phyloP scores from a whole-genome alignment of 2,329 filamentous ascomycete genomes.

The Fusarium palustre region DNA sequence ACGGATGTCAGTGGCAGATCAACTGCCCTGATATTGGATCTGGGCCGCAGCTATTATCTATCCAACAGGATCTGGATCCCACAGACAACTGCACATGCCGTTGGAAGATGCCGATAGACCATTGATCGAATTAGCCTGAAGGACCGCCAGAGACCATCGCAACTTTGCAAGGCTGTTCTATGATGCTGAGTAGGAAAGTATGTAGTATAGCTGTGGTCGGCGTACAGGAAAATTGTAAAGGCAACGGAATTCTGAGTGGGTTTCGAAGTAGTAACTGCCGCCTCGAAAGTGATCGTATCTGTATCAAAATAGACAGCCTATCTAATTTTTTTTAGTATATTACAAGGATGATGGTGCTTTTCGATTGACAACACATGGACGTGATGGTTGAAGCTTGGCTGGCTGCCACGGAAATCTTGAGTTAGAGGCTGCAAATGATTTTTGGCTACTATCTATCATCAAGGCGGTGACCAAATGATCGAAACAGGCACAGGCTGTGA shows the following conservation, averaged over 20 bases:
- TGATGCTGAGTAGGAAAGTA: neutral
- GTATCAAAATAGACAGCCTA: neutral
- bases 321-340: neutral
- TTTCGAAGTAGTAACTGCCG: neutral
- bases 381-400: constrained; percentile 2
- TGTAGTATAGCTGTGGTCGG: constrained; percentile 4
- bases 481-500: neutral
- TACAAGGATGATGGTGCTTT: neutral
- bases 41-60: constrained; percentile 3
- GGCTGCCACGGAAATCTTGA: neutral
- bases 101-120: neutral
- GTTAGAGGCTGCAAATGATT: neutral
- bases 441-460: neutral
- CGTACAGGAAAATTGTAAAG: constrained; percentile 11
- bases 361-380: neutral
- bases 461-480: neutral
- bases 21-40: constrained; percentile 6
- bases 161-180: neutral
- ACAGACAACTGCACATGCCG: neutral
- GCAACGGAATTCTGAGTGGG: neutral
- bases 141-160: neutral
- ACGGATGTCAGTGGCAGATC: constrained; percentile 2
- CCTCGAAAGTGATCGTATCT: neutral
- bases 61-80: neutral
- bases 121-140: constrained; percentile 4